Conservation (phyloP, 108 stramenopile genomes). For the Nannochloropsis gaditana region DNA sequence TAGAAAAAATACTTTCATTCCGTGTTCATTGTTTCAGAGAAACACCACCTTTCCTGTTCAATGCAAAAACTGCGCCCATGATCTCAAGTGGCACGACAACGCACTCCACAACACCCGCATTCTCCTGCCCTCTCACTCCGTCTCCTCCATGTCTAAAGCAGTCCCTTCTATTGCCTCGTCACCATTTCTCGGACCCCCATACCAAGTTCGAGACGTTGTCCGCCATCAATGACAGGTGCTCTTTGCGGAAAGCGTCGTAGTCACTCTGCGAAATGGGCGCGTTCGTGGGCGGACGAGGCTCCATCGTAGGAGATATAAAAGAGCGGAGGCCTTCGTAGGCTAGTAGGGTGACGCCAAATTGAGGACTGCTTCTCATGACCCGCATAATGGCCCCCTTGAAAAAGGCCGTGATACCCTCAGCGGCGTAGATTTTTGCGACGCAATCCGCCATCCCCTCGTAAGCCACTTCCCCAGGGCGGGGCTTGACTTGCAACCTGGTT, state of each 20-base stretch:
- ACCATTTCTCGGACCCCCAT: conserved; percentile 2
- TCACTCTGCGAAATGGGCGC: conserved; percentile 43
- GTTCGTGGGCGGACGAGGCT: conserved; percentile 46
- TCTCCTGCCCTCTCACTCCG: too few relatives aligned
- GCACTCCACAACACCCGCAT: too few relatives aligned
- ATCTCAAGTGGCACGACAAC: too few relatives aligned
- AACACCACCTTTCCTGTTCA: too few relatives aligned
- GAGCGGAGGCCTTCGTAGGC: conserved; percentile 54
- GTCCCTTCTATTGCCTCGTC: not conserved
- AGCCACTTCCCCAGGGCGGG: conserved; percentile 46
- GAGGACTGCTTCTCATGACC: conserved; percentile 55
- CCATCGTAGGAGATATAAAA: conserved; percentile 30
- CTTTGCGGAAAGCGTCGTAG: conserved; percentile 43
- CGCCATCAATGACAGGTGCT: conserved; percentile 22
- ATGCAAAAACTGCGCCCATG: too few relatives aligned
- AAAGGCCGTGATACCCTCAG: conserved; percentile 57
- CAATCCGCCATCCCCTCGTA: conserved; percentile 59
- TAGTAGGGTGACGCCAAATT: conserved; percentile 60
- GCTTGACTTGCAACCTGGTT: conserved; percentile 51
- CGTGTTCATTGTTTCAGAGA: too few relatives aligned
- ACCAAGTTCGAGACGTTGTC: conserved; percentile 6
- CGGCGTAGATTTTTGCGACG: conserved; percentile 42
- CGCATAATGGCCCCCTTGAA: conserved; percentile 57
- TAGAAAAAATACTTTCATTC: too few relatives aligned
- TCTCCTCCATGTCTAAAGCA: too few relatives aligned